Conservation (phyloP, 1,139 yeast genomes). For the Groenewaldozyma sp. region DNA sequence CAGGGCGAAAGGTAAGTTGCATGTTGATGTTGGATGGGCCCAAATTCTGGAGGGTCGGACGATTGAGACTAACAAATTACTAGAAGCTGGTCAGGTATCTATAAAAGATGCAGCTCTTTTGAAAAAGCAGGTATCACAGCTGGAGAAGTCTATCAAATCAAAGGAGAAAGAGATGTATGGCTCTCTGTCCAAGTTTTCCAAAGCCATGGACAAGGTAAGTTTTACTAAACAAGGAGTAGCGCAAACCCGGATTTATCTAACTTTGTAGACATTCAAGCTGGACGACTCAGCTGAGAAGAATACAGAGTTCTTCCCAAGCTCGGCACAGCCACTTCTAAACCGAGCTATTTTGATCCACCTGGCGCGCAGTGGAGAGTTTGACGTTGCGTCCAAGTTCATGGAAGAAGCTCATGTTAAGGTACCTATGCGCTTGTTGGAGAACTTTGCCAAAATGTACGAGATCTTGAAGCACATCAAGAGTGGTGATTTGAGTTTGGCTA, state of each 20-base stretch:
- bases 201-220: conserved; percentile 27
- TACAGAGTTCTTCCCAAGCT: conserved; percentile 22
- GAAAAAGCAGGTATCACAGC: conserved; percentile 1
- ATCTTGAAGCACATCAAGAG: conserved; percentile 28
- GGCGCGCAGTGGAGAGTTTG: conserved; percentile 37
- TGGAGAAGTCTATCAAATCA: conserved; percentile 11
- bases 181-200: conserved; percentile 27
- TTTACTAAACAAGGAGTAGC: conserved; percentile 4
- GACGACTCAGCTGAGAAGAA: conserved; percentile 24
- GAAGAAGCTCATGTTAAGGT: conserved; percentile 28
- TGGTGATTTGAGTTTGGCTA: conserved; percentile 32
- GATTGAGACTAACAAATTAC: not conserved
- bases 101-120: not conserved
- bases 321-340: conserved; percentile 23
- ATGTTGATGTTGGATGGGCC: not conserved
- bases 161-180: conserved; percentile 27
- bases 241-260: not conserved
- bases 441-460: conserved; percentile 30
- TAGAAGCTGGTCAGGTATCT: not conserved
- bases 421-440: conserved; percentile 25
- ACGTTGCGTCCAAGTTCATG: conserved; percentile 28
- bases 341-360: conserved; percentile 38
- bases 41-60: not conserved
- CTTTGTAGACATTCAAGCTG: conserved; percentile 20
- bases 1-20: conserved; percentile 6